phyloP scores from a whole-genome alignment of 139 green algal species.

The Chlorella sp. region DNA sequence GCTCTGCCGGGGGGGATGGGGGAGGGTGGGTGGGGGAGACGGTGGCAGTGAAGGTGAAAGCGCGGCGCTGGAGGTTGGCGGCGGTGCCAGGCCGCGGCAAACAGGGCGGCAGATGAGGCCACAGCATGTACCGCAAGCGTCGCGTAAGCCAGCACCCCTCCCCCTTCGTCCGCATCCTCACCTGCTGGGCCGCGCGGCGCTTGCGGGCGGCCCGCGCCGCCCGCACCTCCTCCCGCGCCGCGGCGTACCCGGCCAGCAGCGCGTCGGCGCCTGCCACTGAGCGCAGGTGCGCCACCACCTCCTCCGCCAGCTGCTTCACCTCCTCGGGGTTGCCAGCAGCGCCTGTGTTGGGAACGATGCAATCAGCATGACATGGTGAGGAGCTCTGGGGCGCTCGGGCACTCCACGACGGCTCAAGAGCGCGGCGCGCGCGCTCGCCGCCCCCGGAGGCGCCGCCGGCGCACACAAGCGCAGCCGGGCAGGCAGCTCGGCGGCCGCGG shows the following conservation, averaged over 20 bases:
- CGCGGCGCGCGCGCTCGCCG: no score
- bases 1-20: constrained; percentile 27
- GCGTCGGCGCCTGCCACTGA: constrained; percentile 63
- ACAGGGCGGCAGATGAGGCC: no score
- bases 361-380: background rate
- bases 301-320: constrained; percentile 49
- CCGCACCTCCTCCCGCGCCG: constrained; percentile 55
- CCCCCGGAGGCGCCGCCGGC: no score
- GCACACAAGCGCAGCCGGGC: background rate
- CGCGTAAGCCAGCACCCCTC: background rate
- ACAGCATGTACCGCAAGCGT: no score
- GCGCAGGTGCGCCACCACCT: constrained; percentile 80
- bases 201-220: constrained; percentile 50
- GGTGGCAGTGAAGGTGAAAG: background rate
- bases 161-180: background rate
- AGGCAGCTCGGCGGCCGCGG: background rate
- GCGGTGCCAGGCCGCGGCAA: background rate
- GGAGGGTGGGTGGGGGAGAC: no score
- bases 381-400: no score
- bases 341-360: background rate
- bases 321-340: constrained; percentile 35
- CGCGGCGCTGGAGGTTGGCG: background rate
- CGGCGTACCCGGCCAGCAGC: constrained; percentile 71
- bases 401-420: no score
- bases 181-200: constrained; percentile 43